Evolutionary conservation across 2,329 filamentous ascomycete genomes (phyloP), one percentile per base, ranked within the genome.

Genomic region (Myriosclerotinia curreyana): DNA sequence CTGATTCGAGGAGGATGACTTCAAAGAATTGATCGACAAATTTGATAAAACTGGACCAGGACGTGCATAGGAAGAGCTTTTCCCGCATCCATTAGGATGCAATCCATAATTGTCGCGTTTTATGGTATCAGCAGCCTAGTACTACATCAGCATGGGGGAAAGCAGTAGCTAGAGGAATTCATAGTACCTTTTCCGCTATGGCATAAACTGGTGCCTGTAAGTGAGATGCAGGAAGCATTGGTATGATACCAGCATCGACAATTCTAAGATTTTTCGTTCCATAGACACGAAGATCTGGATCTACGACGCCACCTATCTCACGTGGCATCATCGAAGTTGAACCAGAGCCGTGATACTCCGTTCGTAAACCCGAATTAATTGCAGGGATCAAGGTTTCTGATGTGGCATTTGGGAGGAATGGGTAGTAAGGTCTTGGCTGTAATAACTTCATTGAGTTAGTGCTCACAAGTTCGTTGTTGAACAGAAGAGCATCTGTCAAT

Each of bases 71-170:
- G 55, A 50, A 40, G 62, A 54, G 38, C 52, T 28, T 55, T 38
- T 55, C 2, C 62, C 62, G 42, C 69, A 70, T 9, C 66, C 66
- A 34, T 59, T 34, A 34, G 65, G 65, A 53, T 36, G 46, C 7
- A 69, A 54, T 8, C 63, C 65, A 38, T 55, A 25, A 54, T 71
- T 69, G 31, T 70, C 67, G 5, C 60, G 64, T 51, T 72, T 72
- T 60, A 72, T 71, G 42, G 69, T 69, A 50, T 72, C 69, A 17
- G 69, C 67, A 56, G 70, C 69, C 69, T 72, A 59, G 12, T 9
- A 42, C 8, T 58, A 46, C 17, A 36, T 64, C 38, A 64, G 61
- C 20, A 22, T 25, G 9, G 9, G 17, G 11, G 34, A 28, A 51
- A n/a, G 1, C 15, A 17, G 14, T 34, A 31, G 46, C 68, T 64